Evolutionary conservation across 2,329 filamentous ascomycete species (phyloP), one percentile per base, ranked within the genome.

Genomic region (Neofusicoccum sp.): DNA sequence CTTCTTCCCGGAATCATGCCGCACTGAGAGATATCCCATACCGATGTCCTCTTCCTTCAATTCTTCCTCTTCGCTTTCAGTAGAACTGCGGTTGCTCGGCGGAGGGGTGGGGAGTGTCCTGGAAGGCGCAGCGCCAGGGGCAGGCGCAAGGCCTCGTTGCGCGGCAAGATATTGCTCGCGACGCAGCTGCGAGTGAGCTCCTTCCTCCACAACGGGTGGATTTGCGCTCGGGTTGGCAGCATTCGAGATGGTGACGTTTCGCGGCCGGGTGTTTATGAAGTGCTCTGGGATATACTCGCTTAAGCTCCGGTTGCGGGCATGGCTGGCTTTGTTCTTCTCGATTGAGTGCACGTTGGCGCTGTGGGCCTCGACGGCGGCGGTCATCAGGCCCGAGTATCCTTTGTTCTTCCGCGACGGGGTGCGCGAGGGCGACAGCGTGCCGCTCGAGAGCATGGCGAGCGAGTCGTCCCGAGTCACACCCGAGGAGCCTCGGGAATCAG

Each of bases 281-380:
- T 85, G 80, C 61, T 95, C 90, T 2, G 93, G 92, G 0, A 87
- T 84, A 75, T 96, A 97, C 67, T 97, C 93, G 79, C 93, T 97
- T 31, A 95, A 80, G 76, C 93, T 97, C 69, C 93, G 85, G 74
- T 95, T 93, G 64, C 91, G 85, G 11, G 81, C 80, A 74, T 92
- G 90, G 16, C 66, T 69, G 33, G 66, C 67, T 43, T 75, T 74
- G 63, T 70, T 73, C 64, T 71, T 72, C 48, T 72, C 70, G 45
- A 74, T 70, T 9, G 69, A 65, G 44, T 70, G 68, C 44, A 73
- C 67, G 62, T 68, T 71, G 9, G 73, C 74, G 12, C 73, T 71
- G 3, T 71, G 70, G 3, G 71, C 74, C 67, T 81, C 80, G 33
- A 78, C 71, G 11, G 75, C 75, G 6, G 75, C 71, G 3, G 77